Evolutionary conservation across 306 rosid genomes (phyloP).

Genomic region (Rosa lucieae): DNA sequence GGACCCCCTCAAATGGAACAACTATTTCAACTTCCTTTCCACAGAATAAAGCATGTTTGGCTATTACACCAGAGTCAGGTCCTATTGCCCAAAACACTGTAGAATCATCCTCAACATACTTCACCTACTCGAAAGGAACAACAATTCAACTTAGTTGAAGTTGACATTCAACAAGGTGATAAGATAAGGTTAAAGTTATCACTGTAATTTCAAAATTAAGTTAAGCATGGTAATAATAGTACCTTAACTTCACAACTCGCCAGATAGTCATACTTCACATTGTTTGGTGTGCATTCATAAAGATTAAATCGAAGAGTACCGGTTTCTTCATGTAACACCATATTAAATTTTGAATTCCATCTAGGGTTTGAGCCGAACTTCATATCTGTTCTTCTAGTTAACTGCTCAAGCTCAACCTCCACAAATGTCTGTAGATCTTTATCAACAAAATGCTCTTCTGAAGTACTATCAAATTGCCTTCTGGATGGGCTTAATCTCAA

Average conservation of each 20-base stretch:
- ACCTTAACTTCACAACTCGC: slow-evolving; percentile 95
- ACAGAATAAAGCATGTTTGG: slow-evolving; percentile 62
- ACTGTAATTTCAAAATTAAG: neutral
- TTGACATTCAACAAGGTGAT: slow-evolving; percentile 13
- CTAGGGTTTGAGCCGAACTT: slow-evolving; percentile 70
- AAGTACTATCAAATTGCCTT: slow-evolving; percentile 51
- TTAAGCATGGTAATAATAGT: slow-evolving; percentile 3
- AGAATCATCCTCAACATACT: slow-evolving; percentile 91
- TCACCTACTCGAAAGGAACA: slow-evolving; percentile 53
- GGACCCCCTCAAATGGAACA: slow-evolving; percentile 86
- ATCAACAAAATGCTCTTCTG: slow-evolving; percentile 51
- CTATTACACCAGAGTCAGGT: slow-evolving; percentile 71
- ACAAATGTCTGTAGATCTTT: slow-evolving; percentile 80
- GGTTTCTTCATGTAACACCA: slow-evolving; percentile 80
- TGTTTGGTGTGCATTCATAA: slow-evolving; percentile 58
- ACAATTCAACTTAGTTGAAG: slow-evolving; percentile 28
- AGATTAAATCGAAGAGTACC: slow-evolving; percentile 81
- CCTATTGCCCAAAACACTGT: slow-evolving; percentile 90
- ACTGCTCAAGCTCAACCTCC: slow-evolving; percentile 82
- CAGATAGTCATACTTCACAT: slow-evolving; percentile 81
- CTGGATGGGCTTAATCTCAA: slow-evolving; percentile 60
- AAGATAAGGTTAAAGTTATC: slow-evolving; percentile 9
- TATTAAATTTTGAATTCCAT: slow-evolving; percentile 91
- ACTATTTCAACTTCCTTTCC: slow-evolving; percentile 89
- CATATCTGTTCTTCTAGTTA: slow-evolving; percentile 72